Conservation (phyloP, 2,329 filamentous ascomycete species). For the Periconia digitata region DNA sequence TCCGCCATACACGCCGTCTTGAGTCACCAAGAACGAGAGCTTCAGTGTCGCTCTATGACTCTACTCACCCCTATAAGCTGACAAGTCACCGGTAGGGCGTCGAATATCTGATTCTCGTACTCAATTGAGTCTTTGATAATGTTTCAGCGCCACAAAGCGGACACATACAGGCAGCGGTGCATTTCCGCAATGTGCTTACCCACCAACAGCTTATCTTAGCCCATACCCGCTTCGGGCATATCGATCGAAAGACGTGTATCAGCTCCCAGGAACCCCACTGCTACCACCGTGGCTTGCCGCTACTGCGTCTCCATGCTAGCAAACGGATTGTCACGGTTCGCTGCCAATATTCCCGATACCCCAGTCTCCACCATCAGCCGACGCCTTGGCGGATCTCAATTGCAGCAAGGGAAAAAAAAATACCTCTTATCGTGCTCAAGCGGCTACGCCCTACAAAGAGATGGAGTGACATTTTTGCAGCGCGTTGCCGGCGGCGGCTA, state of each 20-base stretch:
- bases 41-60: no score
- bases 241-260: background rate
- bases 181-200: background rate
- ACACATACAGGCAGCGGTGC: background rate
- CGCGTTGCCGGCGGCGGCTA: background rate
- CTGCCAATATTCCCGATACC: slow-evolving; percentile 2
- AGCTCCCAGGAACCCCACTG: slow-evolving; percentile 17
- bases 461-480: background rate
- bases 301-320: slow-evolving; percentile 19
- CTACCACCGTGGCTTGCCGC: slow-evolving; percentile 13
- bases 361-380: background rate
- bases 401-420: background rate
- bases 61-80: no score
- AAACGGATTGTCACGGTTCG: slow-evolving; percentile 2
- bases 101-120: no score
- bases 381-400: background rate
- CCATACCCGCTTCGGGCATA: background rate
- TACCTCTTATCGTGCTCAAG: background rate
- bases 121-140: no score
- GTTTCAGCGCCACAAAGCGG: no score
- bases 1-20: no score
- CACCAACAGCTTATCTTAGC: background rate
- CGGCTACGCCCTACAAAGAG: background rate
- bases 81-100: no score
- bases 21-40: no score